phyloP scores from a whole-genome alignment of 108 stramenopile genomes.

The Discostella stelligeroides region DNA sequence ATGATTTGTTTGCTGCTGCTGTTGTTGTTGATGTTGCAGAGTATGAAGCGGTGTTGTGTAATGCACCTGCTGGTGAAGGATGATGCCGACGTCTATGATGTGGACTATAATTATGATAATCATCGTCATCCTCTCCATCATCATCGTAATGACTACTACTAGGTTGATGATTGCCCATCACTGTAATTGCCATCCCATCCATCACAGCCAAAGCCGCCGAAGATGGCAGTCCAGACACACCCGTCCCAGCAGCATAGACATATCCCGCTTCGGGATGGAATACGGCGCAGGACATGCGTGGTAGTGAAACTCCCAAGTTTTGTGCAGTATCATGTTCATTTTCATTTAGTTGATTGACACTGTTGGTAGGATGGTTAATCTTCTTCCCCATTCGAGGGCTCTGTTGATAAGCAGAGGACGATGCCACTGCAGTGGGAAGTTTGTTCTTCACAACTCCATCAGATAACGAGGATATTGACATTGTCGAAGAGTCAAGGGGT shows the following conservation, averaged over 20 bases:
- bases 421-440: neutral
- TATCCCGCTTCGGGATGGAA: conserved; percentile 67
- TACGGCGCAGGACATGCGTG: conserved; percentile 67
- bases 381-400: neutral
- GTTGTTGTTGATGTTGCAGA: neutral
- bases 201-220: conserved; percentile 19
- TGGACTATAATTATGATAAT: neutral
- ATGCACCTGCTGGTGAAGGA: neutral
- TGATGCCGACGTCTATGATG: neutral
- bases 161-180: neutral
- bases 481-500: conserved; percentile 6
- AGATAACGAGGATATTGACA: neutral
- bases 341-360: neutral
- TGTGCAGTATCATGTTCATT: neutral
- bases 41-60: neutral
- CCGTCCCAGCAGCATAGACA: conserved; percentile 73
- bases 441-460: neutral
- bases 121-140: neutral
- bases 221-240: conserved; percentile 41
- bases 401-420: neutral
- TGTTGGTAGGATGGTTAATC: conserved; percentile 10
- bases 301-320: conserved; percentile 35
- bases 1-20: no score
- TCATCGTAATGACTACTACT: neutral
- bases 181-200: conserved; percentile 40